Base-by-base conservation (phyloP, 306 rosid genomes). In the Spatholobus suberectus region DNA sequence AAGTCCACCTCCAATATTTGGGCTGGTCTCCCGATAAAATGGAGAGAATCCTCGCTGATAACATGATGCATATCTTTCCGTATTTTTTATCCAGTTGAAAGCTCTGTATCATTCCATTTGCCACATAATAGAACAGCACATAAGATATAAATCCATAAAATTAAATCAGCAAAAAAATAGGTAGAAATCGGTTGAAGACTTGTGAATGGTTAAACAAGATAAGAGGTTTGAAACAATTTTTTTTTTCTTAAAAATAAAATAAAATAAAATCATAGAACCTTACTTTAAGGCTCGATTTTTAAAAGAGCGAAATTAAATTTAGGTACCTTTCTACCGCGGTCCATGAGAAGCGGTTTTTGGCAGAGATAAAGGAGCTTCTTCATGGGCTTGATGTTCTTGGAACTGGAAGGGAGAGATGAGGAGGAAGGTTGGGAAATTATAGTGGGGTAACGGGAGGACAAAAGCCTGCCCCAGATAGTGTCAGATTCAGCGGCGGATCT, bases 11-110 rank as follows among this genome's bases (percentile, higher is more conserved):
- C 98, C 97, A 94, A 79, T 92, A 94, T 26, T 78, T 79, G 4
- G 98, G 91, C 68, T 90, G 81, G 17, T 94, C 97, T 21, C 91
- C 96, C 96, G 97, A 92, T 12, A 85, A 85, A 63, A 92, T 91
- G 38, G 0, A 70, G 18, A 94, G 94, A n/a, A 21, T 75, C 73
- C 92, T 91, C 3, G 96, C 88, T 43, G 94, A 89, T 32, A 94
- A 51, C 98, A 94, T 90, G 82, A 44, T 92, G 78, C 97, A 90
- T 85, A 86, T 94, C 77, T 94, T 92, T 61, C 97, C 96, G 7
- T 82, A 43, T 80, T 14, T 4, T 75, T 84, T 94, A 24, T 92
- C 98, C 76, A 94, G 71, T 20, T 84, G 91, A 83, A 92, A 89
- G 85, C 94, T 92, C 98, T 91, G 88, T 34, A 35, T 12, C 34